A percentile compares a stretch with the other conserved stretches of the same genome.
Evolutionary conservation across 2,329 filamentous ascomycete genomes (phyloP).

Genomic region (Xylaria sp.): DNA sequence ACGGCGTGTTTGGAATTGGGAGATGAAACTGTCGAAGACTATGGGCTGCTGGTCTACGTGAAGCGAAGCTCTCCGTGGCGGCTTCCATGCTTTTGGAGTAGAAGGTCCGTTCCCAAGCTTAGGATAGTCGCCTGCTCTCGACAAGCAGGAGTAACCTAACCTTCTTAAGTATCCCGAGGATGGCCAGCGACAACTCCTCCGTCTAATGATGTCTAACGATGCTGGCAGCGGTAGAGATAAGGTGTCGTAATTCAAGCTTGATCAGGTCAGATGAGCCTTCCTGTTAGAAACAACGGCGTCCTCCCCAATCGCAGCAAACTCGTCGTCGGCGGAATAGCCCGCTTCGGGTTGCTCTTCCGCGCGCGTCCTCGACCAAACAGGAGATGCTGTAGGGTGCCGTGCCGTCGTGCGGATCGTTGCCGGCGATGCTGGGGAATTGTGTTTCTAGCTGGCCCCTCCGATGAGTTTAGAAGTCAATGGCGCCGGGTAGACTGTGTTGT

Average conservation of each 20-base stretch:
- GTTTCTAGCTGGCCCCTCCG: not conserved
- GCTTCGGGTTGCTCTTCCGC: no score
- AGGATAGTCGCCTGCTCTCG: not conserved
- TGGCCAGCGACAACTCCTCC: not conserved
- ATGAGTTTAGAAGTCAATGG: not conserved
- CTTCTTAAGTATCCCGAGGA: not conserved
- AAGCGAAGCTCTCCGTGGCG: constrained; percentile 60
- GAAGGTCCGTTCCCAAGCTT: not conserved
- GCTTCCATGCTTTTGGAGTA: constrained; percentile 33
- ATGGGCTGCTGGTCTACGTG: constrained; percentile 70
- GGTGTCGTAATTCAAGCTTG: not conserved
- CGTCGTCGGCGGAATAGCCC: no score
- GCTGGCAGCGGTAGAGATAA: not conserved
- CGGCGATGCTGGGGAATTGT: no score
- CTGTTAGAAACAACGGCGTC: not conserved
- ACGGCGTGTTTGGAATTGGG: constrained; percentile 38
- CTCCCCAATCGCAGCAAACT: not conserved
- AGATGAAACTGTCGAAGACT: constrained; percentile 57
- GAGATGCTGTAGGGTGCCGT: no score
- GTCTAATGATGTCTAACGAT: not conserved
- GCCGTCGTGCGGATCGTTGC: no score
- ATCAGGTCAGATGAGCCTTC: not conserved
- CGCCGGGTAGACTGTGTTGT: not conserved
- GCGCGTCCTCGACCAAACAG: no score
- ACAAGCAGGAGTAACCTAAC: not conserved